phyloP scores from a whole-genome alignment of 2,329 filamentous ascomycete species.

The Thelonectria olida region DNA sequence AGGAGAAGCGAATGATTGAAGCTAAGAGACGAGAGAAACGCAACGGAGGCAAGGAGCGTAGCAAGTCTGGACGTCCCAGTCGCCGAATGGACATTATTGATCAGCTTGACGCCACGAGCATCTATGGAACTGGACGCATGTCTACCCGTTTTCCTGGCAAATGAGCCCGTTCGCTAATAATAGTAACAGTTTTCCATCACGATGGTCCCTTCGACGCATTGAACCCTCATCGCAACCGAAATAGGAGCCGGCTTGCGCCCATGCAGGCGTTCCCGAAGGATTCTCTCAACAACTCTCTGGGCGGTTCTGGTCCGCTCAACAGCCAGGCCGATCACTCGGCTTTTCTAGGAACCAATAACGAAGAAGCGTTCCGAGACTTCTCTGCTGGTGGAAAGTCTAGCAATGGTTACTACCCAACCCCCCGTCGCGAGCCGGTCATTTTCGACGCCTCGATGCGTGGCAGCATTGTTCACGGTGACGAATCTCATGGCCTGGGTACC shows the following conservation, averaged over 20 bases:
- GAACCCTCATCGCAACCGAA: conserved; percentile 92
- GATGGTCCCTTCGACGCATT: conserved; percentile 97
- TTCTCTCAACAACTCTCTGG: conserved; percentile 90
- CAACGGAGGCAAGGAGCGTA: conserved; percentile 53
- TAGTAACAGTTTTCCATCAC: conserved; percentile 88
- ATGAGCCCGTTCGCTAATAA: conserved; percentile 9
- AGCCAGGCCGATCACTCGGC: conserved; percentile 82
- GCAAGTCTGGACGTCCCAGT: conserved; percentile 58
- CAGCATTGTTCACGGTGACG: conserved; percentile 83
- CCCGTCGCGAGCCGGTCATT: conserved; percentile 56
- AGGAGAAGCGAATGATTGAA: conserved; percentile 54
- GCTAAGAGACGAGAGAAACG: conserved; percentile 42
- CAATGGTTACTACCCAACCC: conserved; percentile 25
- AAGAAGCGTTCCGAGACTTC: conserved; percentile 90
- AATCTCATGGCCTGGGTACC: conserved; percentile 85
- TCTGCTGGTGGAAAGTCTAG: conserved; percentile 50
- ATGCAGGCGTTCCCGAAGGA: conserved; percentile 97
- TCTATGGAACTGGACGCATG: conserved; percentile 91
- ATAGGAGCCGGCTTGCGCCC: conserved; percentile 82
- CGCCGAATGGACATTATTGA: conserved; percentile 87
- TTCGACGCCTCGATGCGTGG: conserved; percentile 76
- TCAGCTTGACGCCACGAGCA: conserved; percentile 94
- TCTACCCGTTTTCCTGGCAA: conserved; percentile 34
- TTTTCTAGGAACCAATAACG: conserved; percentile 82
- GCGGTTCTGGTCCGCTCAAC: conserved; percentile 87